These are phyloP conservation scores for Canna indica DNA, from an alignment of 176 grass and related monocot genomes.

Conservation along the genomic window DNA sequence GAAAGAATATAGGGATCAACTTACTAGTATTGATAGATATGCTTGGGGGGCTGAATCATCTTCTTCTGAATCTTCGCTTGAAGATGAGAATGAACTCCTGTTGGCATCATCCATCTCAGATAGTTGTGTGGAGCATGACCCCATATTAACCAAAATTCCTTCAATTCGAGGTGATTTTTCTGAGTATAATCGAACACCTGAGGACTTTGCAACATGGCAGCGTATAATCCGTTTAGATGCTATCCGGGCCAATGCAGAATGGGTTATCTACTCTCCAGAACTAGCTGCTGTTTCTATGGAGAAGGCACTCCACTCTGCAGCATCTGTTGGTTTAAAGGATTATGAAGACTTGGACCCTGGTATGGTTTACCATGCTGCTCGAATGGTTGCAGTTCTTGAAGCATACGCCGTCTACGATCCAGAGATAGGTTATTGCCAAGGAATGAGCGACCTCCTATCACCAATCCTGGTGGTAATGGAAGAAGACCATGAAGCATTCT, in stretches of 20 bases:
- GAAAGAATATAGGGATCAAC: background rate
- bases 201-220: conserved; percentile 10
- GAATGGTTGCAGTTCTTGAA: conserved; percentile 4
- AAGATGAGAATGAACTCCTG: conserved; percentile 7
- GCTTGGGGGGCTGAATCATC: conserved; percentile 2
- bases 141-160: background rate
- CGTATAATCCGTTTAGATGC: conserved; percentile 14
- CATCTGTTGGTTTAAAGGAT: conserved; percentile 4
- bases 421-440: conserved; percentile 10
- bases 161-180: conserved; percentile 5
- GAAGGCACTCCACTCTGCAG: background rate
- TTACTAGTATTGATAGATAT: background rate
- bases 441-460: conserved; percentile 10
- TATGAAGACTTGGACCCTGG: conserved; percentile 4
- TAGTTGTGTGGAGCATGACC: background rate
- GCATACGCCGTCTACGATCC: conserved; percentile 11
- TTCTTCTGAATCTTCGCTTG: conserved; percentile 3
- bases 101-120: background rate
- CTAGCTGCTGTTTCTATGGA: background rate
- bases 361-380: conserved; percentile 18
- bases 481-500: conserved; percentile 10
- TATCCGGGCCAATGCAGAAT: conserved; percentile 7
- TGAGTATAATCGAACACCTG: background rate
- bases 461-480: background rate
- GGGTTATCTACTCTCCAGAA: conserved; percentile 5